Conservation (phyloP, 768 basidiomycete genomes). For the Cystobasidium onofrii region DNA sequence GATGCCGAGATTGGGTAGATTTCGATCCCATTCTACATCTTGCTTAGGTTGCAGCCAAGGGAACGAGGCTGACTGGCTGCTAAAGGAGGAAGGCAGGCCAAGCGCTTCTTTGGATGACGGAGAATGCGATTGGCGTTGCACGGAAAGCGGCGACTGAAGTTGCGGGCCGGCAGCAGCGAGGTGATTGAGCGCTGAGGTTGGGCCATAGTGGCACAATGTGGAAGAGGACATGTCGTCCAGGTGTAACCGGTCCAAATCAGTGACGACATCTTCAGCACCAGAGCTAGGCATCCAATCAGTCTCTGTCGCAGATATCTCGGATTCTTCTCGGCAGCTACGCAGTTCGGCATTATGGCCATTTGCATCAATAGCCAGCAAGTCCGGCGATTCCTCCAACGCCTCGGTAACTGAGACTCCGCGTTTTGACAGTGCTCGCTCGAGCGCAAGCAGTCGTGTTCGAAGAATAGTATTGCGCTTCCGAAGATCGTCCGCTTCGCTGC, state of each 20-base stretch:
- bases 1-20: slow-evolving; percentile 13
- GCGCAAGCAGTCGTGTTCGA: not conserved
- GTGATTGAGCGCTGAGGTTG: slow-evolving; percentile 10
- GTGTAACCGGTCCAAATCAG: not conserved
- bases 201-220: not conserved
- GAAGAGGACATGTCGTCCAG: not conserved
- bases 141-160: slow-evolving; percentile 8
- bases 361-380: not conserved
- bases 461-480: slow-evolving; percentile 3
- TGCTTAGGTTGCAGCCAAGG: slow-evolving; percentile 18
- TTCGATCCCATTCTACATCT: slow-evolving; percentile 4
- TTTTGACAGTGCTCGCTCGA: slow-evolving; percentile 3
- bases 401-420: slow-evolving; percentile 16
- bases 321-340: not conserved
- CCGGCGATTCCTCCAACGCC: not conserved
- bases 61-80: not conserved
- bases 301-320: not conserved
- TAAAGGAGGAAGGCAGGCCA: not conserved
- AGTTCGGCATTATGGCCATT: not conserved
- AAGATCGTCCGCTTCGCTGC: not conserved
- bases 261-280: not conserved
- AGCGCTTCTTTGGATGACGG: not conserved
- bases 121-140: not conserved
- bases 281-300: not conserved
- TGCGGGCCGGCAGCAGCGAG: not conserved